A percentile compares a stretch with the other conserved stretches of the same genome.
These are phyloP conservation scores for Spergularia azorica DNA, from an alignment of 179 eudicot genomes.

Conservation along the genomic window DNA sequence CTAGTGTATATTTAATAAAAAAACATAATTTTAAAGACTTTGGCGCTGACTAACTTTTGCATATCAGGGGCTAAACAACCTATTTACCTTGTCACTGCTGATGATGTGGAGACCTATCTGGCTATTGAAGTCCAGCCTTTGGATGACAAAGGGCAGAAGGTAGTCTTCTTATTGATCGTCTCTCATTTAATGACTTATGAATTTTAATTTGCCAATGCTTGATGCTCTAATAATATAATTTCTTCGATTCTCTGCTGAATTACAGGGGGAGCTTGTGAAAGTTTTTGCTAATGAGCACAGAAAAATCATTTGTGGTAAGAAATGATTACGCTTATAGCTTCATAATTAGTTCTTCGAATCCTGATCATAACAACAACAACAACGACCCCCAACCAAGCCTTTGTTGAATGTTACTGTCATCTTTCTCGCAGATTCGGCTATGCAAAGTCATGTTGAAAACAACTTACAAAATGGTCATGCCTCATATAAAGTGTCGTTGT, in stretches of 20 bases:
- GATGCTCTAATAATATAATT: not conserved
- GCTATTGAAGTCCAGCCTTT: slow-evolving; percentile 98
- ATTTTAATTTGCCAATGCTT: not conserved
- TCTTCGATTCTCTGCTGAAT: slow-evolving; percentile 10
- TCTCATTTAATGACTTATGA: not conserved
- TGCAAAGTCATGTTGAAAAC: slow-evolving; percentile 70
- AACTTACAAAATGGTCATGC: slow-evolving; percentile 66
- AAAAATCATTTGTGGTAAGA: slow-evolving; percentile 87
- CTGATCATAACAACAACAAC: too few relatives aligned
- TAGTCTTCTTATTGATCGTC: slow-evolving; percentile 19
- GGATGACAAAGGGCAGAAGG: slow-evolving; percentile 91
- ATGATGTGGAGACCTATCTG: slow-evolving; percentile 77
- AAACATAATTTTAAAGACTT: slow-evolving; percentile 7
- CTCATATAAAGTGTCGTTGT: slow-evolving; percentile 63
- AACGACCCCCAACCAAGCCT: too few relatives aligned
- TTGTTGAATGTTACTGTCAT: not conserved
- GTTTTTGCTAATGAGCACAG: slow-evolving; percentile 91
- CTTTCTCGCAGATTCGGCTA: slow-evolving; percentile 61
- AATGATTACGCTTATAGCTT: not conserved
- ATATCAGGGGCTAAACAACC: slow-evolving; percentile 94
- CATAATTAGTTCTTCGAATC: not conserved
- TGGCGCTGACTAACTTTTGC: slow-evolving; percentile 22
- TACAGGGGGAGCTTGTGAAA: slow-evolving; percentile 88
- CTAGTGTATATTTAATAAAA: not conserved
- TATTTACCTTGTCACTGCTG: slow-evolving; percentile 83